Conservation (phyloP, 192 early-diverging fungal genomes). For the Linderina pennispora region DNA sequence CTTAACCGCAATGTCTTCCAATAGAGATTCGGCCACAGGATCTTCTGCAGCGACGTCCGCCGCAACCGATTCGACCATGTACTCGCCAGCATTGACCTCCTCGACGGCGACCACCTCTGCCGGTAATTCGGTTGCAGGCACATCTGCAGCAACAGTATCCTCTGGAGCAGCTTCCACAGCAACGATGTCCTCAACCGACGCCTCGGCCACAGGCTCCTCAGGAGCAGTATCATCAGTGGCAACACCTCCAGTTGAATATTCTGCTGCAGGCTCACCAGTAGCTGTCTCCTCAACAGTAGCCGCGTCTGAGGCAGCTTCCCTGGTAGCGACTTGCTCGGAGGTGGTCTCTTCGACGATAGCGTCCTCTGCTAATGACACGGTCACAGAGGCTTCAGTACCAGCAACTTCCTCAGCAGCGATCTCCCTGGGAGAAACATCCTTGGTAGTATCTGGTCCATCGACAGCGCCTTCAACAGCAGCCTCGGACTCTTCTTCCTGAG, state of each 20-base stretch:
- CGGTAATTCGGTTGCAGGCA: no score
- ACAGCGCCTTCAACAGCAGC: no score
- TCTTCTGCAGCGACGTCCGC: neutral
- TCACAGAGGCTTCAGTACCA: neutral
- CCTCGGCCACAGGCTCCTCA: neutral
- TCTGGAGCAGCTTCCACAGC: neutral
- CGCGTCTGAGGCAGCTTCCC: neutral
- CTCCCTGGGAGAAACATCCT: neutral
- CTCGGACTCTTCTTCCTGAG: no score
- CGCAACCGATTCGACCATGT: no score
- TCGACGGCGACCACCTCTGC: no score
- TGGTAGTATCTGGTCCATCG: no score
- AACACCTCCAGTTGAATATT: neutral
- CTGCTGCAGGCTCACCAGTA: neutral
- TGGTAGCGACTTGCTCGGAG: no score
- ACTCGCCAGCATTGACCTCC: no score
- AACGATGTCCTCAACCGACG: neutral
- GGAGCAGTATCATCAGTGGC: neutral
- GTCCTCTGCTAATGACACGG: conserved; percentile 1
- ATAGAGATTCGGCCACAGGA: neutral
- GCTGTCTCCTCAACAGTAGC: neutral
- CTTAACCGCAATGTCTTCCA: neutral
- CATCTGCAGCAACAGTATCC: conserved; percentile 3
- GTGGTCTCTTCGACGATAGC: conserved; percentile 1
- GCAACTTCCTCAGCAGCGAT: neutral